Evolutionary conservation across 371 early-diverging fungal species (phyloP), one percentile per base, ranked within the genome.

Genomic region (Mucor indicus): DNA sequence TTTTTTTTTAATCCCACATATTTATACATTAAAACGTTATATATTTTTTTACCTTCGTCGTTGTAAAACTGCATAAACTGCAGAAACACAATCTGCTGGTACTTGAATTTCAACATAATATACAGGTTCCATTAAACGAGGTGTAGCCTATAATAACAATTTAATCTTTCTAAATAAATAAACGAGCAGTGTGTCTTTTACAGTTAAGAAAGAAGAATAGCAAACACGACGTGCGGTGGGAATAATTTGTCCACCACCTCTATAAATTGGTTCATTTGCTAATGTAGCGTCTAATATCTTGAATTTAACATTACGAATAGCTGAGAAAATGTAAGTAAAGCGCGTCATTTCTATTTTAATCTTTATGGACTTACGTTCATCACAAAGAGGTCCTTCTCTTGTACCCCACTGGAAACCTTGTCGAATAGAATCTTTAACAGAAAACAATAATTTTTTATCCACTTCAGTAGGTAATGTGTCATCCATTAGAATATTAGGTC

Each of bases 401-500:
- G 93, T 84, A 17, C 90, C 95, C 98, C 98, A 98, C 67, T 93
- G 93, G 80, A 98, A 98, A 31, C 98, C 98, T 69, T 95, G 95
- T 39, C 84, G 79, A 50, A 98, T 77, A 12, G 88, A 85, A 50
- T 96, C 96, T 16, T 85, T 82, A 22, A 91, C 86, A 15, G 85
- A 69, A 21, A 75, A 76, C 37, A 98, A 68, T 32, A 92, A 55
- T 38, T 84, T 71, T 76, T 91, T 91, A 63, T 98, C 86, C 15
- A 85, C 87, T 49, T 95, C 96, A 4, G 84, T 74, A 0, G 93
- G 90, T 32, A 97, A 68, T 19, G 98, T 94, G 57, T 98, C 97
- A 64, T 98, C 94, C 27, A 93, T 61, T n/a, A 98, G 77, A 12
- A 96, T 75, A 62, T 96, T 97, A 25, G 97, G 93, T 0, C 95